phyloP scores from a whole-genome alignment of 2,329 filamentous ascomycete genomes.

The Fusarium nodosum region DNA sequence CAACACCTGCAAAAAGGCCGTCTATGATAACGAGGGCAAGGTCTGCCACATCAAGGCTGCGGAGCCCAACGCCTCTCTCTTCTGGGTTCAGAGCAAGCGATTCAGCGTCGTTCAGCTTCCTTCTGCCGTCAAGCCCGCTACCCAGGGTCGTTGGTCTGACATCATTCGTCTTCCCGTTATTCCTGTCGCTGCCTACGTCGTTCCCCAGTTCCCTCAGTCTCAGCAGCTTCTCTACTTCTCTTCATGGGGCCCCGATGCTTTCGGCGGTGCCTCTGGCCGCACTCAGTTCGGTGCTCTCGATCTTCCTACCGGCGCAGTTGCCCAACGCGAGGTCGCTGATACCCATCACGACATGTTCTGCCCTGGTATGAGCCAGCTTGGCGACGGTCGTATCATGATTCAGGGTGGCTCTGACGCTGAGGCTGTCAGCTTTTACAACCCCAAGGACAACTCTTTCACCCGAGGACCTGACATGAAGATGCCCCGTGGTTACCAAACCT shows the following conservation, averaged over 20 bases:
- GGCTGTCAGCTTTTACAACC: constrained; percentile 64
- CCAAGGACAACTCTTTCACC: constrained; percentile 56
- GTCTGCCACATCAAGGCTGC: constrained; percentile 37
- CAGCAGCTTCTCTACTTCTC: constrained; percentile 39
- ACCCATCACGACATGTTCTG: constrained; percentile 70
- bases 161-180: constrained; percentile 36
- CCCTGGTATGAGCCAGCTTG: constrained; percentile 65
- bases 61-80: constrained; percentile 31
- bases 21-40: constrained; percentile 42
- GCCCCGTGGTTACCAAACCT: constrained; percentile 66
- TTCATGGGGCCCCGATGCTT: constrained; percentile 34
- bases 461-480: constrained; percentile 60
- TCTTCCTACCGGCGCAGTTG: constrained; percentile 27
- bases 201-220: constrained; percentile 30
- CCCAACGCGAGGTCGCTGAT: constrained; percentile 51
- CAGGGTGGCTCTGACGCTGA: constrained; percentile 66
- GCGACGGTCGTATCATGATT: constrained; percentile 63
- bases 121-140: constrained; percentile 2
- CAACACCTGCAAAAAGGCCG: constrained; percentile 32
- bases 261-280: constrained; percentile 35
- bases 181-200: constrained; percentile 40
- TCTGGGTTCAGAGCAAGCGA: constrained; percentile 36
- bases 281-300: constrained; percentile 34
- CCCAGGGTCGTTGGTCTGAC: constrained; percentile 33
- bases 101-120: constrained; percentile 33